Base-by-base conservation (phyloP, 345 rosid species). In the Microthlaspi erraticum region DNA sequence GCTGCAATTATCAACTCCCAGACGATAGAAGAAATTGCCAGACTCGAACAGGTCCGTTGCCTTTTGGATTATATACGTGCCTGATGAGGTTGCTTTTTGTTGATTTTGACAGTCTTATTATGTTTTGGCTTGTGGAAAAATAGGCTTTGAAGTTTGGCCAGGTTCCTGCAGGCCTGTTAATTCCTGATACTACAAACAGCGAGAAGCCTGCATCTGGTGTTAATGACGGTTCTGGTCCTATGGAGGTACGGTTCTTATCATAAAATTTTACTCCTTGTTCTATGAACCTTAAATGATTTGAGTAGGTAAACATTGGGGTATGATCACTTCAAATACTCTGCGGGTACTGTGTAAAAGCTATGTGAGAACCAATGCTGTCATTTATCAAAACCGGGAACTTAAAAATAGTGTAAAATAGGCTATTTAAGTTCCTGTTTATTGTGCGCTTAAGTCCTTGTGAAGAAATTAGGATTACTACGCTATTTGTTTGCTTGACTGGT, bases 1-100 rank as follows among this genome's bases (percentile, higher is more conserved):
- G 97, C 99, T 65, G 99, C 99, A 58, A 95, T 95, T 78, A 89
- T 92, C 74, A 95, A 92, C 75, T 92, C 99, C 34, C 97, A 95
- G 89, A 95, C 98, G 51, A 87, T 95, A 54, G 98, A 95, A 85
- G 99, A 95, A 84, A 97, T 95, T 78, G 96, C 97, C 45, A 83
- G 98, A 82, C 98, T 95, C 7, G 99, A 95, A 74, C 83, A 92
- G 96, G 98, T 90, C 51, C 31, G 8, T 54, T 70, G 29, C 12
- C 37, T 71, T 55, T 48, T 23, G 32, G 49, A 52, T 48, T 17
- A 58, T 10, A 31, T 29, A 18, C 42, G 48, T 57, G 50, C 5
- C 41, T 48, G 55, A 17, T 59, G 49, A n/a, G 42, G 54, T 50
- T 68, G 26, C 44, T 58, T 60, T 53, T 59, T 45, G n/a, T 49